Evolutionary conservation across 441 rosid species (phyloP).

Genomic region (Pelargonium cotyledonis): DNA sequence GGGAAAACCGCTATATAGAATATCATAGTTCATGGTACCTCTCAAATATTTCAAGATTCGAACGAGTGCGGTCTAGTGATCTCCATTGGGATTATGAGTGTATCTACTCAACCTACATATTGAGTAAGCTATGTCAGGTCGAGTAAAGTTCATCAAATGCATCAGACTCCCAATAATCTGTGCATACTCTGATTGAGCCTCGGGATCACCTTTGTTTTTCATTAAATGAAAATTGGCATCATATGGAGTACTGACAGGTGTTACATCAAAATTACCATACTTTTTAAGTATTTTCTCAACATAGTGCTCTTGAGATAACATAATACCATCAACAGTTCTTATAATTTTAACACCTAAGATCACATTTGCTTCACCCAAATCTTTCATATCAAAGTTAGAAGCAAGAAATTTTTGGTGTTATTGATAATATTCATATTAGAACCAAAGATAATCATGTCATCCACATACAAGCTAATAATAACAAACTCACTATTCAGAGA

Average conservation of each 20-base stretch:
- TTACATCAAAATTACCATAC: not conserved
- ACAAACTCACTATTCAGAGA: too few species aligned
- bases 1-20: too few species aligned
- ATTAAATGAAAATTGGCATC: slow-evolving; percentile 9
- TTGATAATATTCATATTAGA: not conserved
- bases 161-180: slow-evolving; percentile 2
- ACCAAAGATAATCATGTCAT: not conserved
- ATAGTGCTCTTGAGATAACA: not conserved
- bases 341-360: too few species aligned
- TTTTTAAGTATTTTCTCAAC: slow-evolving; percentile 14
- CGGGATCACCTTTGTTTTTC: not conserved
- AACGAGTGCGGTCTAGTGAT: not conserved
- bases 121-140: not conserved
- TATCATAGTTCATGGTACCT: too few species aligned
- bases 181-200: not conserved
- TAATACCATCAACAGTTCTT: too few species aligned
- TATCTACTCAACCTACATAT: not conserved
- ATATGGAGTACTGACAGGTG: slow-evolving; percentile 1
- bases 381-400: too few species aligned
- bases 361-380: too few species aligned
- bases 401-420: not conserved
- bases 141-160: not conserved
- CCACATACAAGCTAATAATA: not conserved
- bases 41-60: not conserved
- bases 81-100: not conserved